Evolutionary conservation across 192 early-diverging fungal genomes (phyloP).

Genomic region (Gonapodya sp.): DNA sequence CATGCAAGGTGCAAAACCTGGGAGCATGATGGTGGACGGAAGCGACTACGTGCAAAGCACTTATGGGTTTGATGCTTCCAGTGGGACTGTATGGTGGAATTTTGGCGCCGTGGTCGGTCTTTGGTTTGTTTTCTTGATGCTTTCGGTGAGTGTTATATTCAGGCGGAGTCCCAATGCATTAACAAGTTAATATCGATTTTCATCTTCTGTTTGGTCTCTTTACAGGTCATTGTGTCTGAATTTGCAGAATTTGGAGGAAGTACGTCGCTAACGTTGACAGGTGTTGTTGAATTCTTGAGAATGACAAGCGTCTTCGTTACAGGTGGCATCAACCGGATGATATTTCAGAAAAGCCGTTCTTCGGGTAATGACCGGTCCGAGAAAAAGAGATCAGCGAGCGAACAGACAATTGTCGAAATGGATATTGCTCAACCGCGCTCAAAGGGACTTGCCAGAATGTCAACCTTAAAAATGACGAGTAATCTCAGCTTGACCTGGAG

Average conservation of each 20-base stretch:
- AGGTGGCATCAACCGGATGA: background rate
- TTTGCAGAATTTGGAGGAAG: background rate
- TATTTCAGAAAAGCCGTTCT: background rate
- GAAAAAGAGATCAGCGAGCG: background rate
- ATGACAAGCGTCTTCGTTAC: too few species aligned
- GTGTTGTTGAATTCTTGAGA: background rate
- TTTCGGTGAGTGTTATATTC: background rate
- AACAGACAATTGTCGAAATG: background rate
- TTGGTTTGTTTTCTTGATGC: background rate
- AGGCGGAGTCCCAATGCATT: background rate
- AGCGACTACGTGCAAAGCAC: background rate
- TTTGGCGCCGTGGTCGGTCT: background rate
- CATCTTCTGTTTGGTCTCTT: background rate
- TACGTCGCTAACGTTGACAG: background rate
- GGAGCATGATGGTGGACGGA: slow-evolving; percentile 7
- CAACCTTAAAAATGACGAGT: background rate
- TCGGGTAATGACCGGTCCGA: background rate
- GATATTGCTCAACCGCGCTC: background rate
- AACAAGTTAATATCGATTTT: background rate
- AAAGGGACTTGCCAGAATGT: too few species aligned
- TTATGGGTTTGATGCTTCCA: background rate
- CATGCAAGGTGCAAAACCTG: slow-evolving; percentile 10
- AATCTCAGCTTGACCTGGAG: slow-evolving; percentile 41
- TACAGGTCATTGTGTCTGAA: background rate
- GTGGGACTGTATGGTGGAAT: background rate